Evolutionary conservation across 2,329 filamentous ascomycete genomes (phyloP), one percentile per base, ranked within the genome.

Genomic region (Fusarium secorum): DNA sequence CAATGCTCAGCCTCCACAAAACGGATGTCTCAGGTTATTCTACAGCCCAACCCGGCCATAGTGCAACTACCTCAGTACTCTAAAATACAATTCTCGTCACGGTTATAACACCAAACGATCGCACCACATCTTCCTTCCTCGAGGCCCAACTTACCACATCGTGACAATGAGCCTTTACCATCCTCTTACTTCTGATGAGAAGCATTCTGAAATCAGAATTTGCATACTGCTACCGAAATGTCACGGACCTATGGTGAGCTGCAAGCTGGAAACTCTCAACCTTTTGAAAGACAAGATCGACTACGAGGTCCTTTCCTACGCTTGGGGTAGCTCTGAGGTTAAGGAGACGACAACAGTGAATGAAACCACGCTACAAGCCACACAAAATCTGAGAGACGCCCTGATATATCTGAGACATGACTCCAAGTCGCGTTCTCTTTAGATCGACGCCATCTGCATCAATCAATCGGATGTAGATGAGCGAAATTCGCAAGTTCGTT

Each of bases 121-220:
- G 4, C 14, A 46, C 28, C 26, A 4, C 44, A 11, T 7, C 4
- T n/a, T 11, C 10, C 2, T 2, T 17, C 26, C 3, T 17, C 3
- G 11, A 17, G 13, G 11, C 2, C 5, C 4, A 28, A 2, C 26
- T n/a, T 30, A 1, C 3, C 11, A 8, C 11, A n/a, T n/a, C 7
- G 6, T 0, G 1, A 30, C 5, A 30, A 45, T 26, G 18, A 26
- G 42, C 9, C 11, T 26, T 20, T 26, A 26, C 18, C 0, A 14
- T 20, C 24, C 24, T 45, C 42, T 45, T 10, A 14, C 24, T 14
- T 26, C 24, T 14, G 9, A 20, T 7, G 4, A 26, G 24, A 20
- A 20, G 24, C 42, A 26, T 10, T 45, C 24, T 3, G 24, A 45
- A 14, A 45, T 20, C 18, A 45, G 42, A 20, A 8, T 26, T 1